Conservation (phyloP, 306 rosid genomes). For the Biancaea sappan region DNA sequence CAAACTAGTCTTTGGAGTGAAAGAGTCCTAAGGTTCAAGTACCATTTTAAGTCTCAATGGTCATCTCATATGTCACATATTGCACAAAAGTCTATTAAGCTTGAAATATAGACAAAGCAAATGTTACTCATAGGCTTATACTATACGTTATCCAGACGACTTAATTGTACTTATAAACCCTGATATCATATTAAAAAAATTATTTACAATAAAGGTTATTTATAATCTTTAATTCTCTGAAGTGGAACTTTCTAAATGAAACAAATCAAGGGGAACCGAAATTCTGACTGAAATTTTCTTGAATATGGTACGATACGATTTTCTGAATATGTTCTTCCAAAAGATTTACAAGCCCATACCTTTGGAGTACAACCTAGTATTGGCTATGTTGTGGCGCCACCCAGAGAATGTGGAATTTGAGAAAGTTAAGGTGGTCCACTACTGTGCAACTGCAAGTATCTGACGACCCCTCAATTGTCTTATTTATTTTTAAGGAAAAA, state of each 20-base stretch:
- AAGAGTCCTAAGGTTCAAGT: no score
- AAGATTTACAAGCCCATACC: slow-evolving; percentile 61
- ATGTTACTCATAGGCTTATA: no score
- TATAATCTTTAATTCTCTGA: no score
- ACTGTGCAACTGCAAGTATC: slow-evolving; percentile 65
- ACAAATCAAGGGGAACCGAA: background rate
- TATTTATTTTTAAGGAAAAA: background rate
- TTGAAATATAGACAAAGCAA: no score
- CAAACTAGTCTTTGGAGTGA: no score
- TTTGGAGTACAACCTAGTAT: slow-evolving; percentile 53
- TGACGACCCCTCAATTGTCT: background rate
- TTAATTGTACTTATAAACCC: no score
- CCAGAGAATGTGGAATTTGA: slow-evolving; percentile 60
- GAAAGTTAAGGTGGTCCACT: slow-evolving; percentile 64
- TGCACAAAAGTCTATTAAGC: no score
- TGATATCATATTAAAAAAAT: no score
- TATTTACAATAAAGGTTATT: no score
- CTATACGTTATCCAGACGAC: no score
- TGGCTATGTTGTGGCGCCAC: slow-evolving; percentile 73
- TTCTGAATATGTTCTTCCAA: slow-evolving; percentile 69
- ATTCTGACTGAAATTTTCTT: background rate
- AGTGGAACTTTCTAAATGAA: background rate
- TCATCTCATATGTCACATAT: no score
- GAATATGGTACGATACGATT: slow-evolving; percentile 43
- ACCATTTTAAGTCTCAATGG: no score